phyloP scores from a whole-genome alignment of 768 basidiomycete genomes.

The Arthromyces matolae region DNA sequence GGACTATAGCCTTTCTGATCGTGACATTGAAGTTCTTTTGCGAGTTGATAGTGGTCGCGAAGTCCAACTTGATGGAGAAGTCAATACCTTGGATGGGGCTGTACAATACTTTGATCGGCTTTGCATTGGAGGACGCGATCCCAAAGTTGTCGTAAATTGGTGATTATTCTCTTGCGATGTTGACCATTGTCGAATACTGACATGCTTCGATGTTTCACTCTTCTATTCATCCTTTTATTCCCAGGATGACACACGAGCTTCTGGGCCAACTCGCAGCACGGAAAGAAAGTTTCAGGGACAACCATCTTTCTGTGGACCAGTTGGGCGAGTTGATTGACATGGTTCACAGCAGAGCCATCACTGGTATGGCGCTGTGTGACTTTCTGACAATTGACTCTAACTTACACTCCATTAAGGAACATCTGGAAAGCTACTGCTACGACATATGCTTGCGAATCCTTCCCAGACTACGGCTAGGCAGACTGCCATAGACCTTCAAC shows the following conservation, averaged over 20 bases:
- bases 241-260: constrained; percentile 86
- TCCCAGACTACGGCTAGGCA: constrained; percentile 31
- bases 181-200: background rate
- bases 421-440: constrained; percentile 74
- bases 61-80: constrained; percentile 58
- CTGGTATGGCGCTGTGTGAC: constrained; percentile 42
- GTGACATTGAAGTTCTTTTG: constrained; percentile 76
- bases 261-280: constrained; percentile 69
- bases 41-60: constrained; percentile 64
- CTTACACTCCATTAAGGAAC: constrained; percentile 45
- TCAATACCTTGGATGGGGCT: constrained; percentile 37
- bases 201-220: constrained; percentile 5
- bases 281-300: constrained; percentile 51
- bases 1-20: constrained; percentile 44
- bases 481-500: constrained; percentile 48
- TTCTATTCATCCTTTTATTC: background rate
- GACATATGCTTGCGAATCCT: constrained; percentile 56
- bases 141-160: constrained; percentile 84
- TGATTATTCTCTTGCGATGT: constrained; percentile 30
- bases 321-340: constrained; percentile 78
- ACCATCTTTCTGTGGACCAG: constrained; percentile 56
- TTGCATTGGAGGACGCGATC: constrained; percentile 48
- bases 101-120: constrained; percentile 79
- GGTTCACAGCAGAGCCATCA: constrained; percentile 62
- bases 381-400: constrained; percentile 1